phyloP scores from a whole-genome alignment of 2,329 filamentous ascomycete species.

The Pseudohalonectria lignicola region DNA sequence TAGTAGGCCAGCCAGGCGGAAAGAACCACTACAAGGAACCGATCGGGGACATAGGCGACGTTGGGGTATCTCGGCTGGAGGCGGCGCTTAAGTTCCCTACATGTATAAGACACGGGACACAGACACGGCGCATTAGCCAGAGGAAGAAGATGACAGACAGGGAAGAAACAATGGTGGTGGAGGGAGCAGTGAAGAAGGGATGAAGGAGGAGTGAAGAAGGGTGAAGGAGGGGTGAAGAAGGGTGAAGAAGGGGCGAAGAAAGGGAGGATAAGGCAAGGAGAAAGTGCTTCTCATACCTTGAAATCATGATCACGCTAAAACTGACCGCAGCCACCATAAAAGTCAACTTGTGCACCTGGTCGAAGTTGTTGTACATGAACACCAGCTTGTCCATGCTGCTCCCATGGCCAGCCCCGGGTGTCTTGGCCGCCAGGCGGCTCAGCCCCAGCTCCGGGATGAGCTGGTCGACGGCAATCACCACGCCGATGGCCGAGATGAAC shows the following conservation, averaged over 20 bases:
- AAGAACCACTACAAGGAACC: conserved; percentile 78
- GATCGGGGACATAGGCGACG: conserved; percentile 84
- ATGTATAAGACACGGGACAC: neutral
- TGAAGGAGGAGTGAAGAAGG: too few relatives aligned
- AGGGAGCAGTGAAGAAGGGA: too few relatives aligned
- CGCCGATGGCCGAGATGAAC: conserved; percentile 94
- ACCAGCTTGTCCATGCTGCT: conserved; percentile 77
- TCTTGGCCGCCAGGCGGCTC: conserved; percentile 48
- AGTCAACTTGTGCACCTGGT: conserved; percentile 62
- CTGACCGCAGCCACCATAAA: conserved; percentile 65
- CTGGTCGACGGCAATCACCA: conserved; percentile 94
- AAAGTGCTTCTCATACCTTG: conserved; percentile 42
- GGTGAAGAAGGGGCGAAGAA: neutral
- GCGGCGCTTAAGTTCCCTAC: conserved; percentile 67
- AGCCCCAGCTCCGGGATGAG: conserved; percentile 84
- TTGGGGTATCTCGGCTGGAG: conserved; percentile 69
- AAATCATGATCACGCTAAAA: conserved; percentile 84
- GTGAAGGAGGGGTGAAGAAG: too few relatives aligned
- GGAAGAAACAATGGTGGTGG: too few relatives aligned
- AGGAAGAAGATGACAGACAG: too few relatives aligned
- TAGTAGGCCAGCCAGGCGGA: conserved; percentile 71
- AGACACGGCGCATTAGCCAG: conserved; percentile 3
- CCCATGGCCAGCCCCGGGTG: conserved; percentile 60
- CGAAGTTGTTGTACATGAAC: conserved; percentile 62
- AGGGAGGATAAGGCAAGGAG: neutral